Percentiles rank a stretch among this genome's conserved stretches.
phyloP scores from a whole-genome alignment of 306 rosid genomes.

The Acmispon strigosus region DNA sequence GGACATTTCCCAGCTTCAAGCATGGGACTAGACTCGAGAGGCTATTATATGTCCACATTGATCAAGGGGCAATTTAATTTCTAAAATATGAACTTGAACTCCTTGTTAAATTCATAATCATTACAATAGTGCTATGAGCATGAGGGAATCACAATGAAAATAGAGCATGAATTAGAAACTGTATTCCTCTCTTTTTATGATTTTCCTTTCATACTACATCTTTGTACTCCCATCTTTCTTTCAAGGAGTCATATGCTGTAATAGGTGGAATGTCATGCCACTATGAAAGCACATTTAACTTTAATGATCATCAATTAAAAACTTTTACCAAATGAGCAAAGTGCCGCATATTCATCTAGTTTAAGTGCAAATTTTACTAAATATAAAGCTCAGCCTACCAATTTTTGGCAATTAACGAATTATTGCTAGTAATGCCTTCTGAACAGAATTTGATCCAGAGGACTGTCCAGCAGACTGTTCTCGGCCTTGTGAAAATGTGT shows the following conservation, averaged over 20 bases:
- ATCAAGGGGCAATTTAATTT: conserved; percentile 4
- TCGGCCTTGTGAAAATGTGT: conserved; percentile 69
- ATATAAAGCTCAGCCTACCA: neutral
- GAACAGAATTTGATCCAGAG: conserved; percentile 84
- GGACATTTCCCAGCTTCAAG: neutral
- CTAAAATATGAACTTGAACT: neutral
- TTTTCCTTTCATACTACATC: neutral
- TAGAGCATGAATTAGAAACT: neutral
- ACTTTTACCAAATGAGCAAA: neutral
- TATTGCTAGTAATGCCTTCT: neutral
- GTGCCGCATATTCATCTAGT: neutral
- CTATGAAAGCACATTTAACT: neutral
- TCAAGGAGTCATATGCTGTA: neutral
- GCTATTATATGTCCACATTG: neutral
- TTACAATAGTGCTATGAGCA: neutral
- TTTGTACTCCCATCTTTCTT: neutral
- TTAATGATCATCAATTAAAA: conserved; percentile 4
- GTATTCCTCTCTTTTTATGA: neutral
- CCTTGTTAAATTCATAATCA: neutral
- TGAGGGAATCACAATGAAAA: neutral
- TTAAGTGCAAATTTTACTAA: neutral
- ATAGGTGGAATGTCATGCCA: neutral
- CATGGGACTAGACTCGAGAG: neutral
- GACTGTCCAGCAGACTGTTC: conserved; percentile 81
- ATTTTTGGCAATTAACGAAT: neutral